A percentile compares a stretch with the other conserved stretches of the same genome.
These are phyloP conservation scores for Lithohypha guttulata DNA, from an alignment of 2,329 filamentous ascomycete species.

Conservation along the genomic window DNA sequence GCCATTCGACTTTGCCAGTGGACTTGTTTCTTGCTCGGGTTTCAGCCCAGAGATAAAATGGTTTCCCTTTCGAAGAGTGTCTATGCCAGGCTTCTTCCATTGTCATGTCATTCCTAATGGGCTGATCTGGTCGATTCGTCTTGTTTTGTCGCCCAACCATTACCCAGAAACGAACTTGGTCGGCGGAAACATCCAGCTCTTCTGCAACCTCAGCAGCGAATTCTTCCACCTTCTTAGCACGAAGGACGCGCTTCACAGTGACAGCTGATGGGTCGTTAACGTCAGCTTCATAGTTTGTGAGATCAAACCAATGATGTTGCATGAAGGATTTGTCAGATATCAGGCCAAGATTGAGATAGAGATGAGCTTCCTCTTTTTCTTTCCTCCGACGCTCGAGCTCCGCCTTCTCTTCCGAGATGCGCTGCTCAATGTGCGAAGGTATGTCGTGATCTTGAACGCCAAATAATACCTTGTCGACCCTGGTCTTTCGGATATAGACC, in stretches of 20 bases:
- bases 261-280: slow-evolving; percentile 58
- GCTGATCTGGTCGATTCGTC: slow-evolving; percentile 81
- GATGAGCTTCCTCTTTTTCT: slow-evolving; percentile 85
- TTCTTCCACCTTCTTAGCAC: slow-evolving; percentile 64
- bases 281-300: slow-evolving; percentile 57
- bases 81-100: slow-evolving; percentile 63
- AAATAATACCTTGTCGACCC: slow-evolving; percentile 70
- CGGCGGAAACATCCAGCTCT: slow-evolving; percentile 57
- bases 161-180: slow-evolving; percentile 73
- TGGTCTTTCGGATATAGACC: slow-evolving; percentile 86
- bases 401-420: slow-evolving; percentile 71
- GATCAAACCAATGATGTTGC: slow-evolving; percentile 71
- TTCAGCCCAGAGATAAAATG: slow-evolving; percentile 80
- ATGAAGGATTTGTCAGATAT: slow-evolving; percentile 74
- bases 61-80: slow-evolving; percentile 56
- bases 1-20: slow-evolving; percentile 63
- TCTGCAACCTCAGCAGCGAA: slow-evolving; percentile 60
- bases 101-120: slow-evolving; percentile 68
- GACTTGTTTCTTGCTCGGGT: slow-evolving; percentile 53
- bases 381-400: slow-evolving; percentile 66
- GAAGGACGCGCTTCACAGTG: slow-evolving; percentile 60
- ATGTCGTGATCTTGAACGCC: slow-evolving; percentile 67
- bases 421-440: slow-evolving; percentile 66
- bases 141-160: slow-evolving; percentile 99
- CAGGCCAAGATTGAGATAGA: slow-evolving; percentile 77